Evolutionary conservation across 768 basidiomycete genomes (phyloP), one percentile per base, ranked within the genome.

Genomic region (Arthromyces matolae): DNA sequence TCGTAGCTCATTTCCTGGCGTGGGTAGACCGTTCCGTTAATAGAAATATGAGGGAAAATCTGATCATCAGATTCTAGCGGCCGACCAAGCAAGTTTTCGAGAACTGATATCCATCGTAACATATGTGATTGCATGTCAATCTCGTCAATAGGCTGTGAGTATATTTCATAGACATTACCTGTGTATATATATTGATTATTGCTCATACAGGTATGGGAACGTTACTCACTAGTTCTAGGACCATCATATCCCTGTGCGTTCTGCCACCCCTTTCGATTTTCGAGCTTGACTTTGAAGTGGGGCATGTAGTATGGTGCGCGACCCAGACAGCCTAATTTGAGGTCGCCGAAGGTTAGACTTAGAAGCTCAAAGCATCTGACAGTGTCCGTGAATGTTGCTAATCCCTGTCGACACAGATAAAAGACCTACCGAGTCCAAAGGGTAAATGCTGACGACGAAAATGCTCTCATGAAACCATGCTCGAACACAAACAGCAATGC

Each of bases 111-210:
- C 64, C 64, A 71, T 4, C 49, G 14, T 6, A 42, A n/a, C 0
- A 71, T 49, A 43, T 66, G 61, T 0, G 53, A 47, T 40, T 56
- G 62, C 57, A 65, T 58, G 46, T 69, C 61, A 1, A 61, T 56
- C n/a, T 58, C 62, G 2, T 51, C 58, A 3, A 64, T 50, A 31
- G 68, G 60, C 24, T 64, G 63, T 45, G 62, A 49, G 51, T 67
- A 71, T 13, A 73, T 68, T n/a, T 67, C 34, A 42, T 70, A 72
- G 4, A 45, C 52, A 24, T 67, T 63, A 28, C 57, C 57, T 64
- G 19, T 25, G 8, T 42, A 13, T 18, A 57, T 3, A 38, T 37
- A 9, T 42, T 40, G 16, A n/a, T n/a, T n/a, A n/a, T n/a, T n/a
- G n/a, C n/a, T n/a, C n/a, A n/a, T n/a, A n/a, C n/a, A n/a, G n/a